These are phyloP conservation scores for Sarcomyxa edulis DNA, from an alignment of 768 basidiomycete species.

Conservation along the genomic window DNA sequence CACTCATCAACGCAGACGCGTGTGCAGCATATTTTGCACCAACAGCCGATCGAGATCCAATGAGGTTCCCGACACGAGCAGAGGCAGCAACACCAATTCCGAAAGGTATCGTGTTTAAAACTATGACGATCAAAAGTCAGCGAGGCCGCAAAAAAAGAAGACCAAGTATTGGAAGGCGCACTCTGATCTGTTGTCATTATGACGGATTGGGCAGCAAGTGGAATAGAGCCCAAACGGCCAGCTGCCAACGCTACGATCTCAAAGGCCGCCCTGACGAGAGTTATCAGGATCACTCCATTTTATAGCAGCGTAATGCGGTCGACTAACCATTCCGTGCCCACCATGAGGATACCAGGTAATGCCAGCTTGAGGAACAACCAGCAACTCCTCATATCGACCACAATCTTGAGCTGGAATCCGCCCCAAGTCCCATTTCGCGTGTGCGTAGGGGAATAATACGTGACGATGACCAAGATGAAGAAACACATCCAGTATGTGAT, in stretches of 20 bases:
- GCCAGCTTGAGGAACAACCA: slow-evolving; percentile 58
- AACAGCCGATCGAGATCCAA: slow-evolving; percentile 48
- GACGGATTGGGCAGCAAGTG: slow-evolving; percentile 71
- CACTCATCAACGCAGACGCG: slow-evolving; percentile 58
- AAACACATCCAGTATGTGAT: slow-evolving; percentile 71
- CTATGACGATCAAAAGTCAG: slow-evolving; percentile 20
- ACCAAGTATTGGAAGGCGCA: slow-evolving; percentile 18
- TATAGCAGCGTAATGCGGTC: background rate
- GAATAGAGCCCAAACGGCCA: slow-evolving; percentile 59
- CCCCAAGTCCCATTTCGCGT: slow-evolving; percentile 59
- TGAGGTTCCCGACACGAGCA: slow-evolving; percentile 66
- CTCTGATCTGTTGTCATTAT: slow-evolving; percentile 62
- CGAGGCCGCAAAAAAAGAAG: background rate
- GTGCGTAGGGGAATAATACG: slow-evolving; percentile 47
- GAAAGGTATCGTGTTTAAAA: slow-evolving; percentile 72
- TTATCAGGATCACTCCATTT: background rate
- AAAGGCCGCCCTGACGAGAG: slow-evolving; percentile 59
- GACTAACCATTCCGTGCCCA: slow-evolving; percentile 72
- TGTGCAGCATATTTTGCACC: slow-evolving; percentile 58
- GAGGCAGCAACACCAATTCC: slow-evolving; percentile 75
- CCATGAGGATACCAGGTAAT: slow-evolving; percentile 74
- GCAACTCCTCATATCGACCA: slow-evolving; percentile 47
- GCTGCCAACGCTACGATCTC: slow-evolving; percentile 80
- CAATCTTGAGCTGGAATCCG: slow-evolving; percentile 40
- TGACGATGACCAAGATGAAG: slow-evolving; percentile 42